Evolutionary conservation across 148 eudicot genomes (phyloP).

Genomic region (Pouteria glomerata): DNA sequence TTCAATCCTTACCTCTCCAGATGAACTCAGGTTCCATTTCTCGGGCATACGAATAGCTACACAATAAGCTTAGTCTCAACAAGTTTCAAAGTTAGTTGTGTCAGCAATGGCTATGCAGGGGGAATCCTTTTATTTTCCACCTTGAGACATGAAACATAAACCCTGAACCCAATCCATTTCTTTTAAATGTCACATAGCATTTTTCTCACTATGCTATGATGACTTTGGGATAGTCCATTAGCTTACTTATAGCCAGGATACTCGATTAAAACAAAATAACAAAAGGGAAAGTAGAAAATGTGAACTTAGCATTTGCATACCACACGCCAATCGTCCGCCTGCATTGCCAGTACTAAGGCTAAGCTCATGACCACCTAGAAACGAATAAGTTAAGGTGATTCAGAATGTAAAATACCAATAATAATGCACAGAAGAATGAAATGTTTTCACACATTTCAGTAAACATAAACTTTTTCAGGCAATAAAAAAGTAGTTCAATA

Average conservation of each 20-base stretch:
- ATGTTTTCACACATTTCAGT: background rate
- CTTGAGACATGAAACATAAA: background rate
- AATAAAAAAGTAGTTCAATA: background rate
- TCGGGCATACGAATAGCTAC: too few relatives aligned
- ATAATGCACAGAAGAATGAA: background rate
- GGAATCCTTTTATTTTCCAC: background rate
- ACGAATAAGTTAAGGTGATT: background rate
- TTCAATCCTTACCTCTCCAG: too few relatives aligned
- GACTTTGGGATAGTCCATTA: slow-evolving; percentile 1
- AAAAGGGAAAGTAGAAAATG: background rate
- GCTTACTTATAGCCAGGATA: background rate
- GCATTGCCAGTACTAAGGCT: slow-evolving; percentile 94
- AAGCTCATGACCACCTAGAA: slow-evolving; percentile 91
- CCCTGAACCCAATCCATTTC: background rate
- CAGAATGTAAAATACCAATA: background rate
- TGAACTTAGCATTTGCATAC: slow-evolving; percentile 35
- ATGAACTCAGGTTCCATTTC: too few relatives aligned
- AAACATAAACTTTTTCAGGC: background rate
- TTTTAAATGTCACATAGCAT: background rate
- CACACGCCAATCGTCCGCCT: slow-evolving; percentile 95
- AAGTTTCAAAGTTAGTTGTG: background rate
- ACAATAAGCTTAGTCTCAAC: background rate
- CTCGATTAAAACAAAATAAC: background rate
- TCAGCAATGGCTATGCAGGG: background rate
- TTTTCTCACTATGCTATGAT: background rate